Evolutionary conservation across 129 eudicot species (phyloP).

Genomic region (Centella asiatica): DNA sequence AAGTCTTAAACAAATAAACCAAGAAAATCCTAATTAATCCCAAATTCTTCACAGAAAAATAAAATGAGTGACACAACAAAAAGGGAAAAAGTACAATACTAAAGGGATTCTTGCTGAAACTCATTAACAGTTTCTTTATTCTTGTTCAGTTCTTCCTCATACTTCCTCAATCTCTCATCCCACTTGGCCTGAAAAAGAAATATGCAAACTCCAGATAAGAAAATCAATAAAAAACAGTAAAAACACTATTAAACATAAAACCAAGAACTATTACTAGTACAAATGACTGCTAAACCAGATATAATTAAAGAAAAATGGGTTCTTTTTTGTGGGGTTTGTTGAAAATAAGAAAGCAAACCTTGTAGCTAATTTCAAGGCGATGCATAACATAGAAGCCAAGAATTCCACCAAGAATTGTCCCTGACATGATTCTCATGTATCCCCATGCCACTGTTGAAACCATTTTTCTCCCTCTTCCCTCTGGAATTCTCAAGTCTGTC

Average conservation of each 20-base stretch:
- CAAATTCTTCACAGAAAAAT: no score
- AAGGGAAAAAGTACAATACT: no score
- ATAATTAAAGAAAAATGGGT: neutral
- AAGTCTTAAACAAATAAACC: no score
- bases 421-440: slow-evolving; percentile 66
- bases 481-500: no score
- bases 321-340: no score
- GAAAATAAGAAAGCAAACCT: slow-evolving; percentile 30
- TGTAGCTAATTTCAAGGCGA: slow-evolving; percentile 68
- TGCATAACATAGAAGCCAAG: slow-evolving; percentile 85
- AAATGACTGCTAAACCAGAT: no score
- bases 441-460: slow-evolving; percentile 70
- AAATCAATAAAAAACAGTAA: neutral
- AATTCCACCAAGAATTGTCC: slow-evolving; percentile 70
- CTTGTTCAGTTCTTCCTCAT: slow-evolving; percentile 62
- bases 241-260: neutral
- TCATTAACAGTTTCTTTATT: slow-evolving; percentile 34
- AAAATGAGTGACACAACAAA: no score
- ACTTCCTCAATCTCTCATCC: slow-evolving; percentile 81
- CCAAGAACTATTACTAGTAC: no score
- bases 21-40: no score
- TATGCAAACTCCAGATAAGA: neutral
- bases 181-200: slow-evolving; percentile 75
- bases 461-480: slow-evolving; percentile 17
- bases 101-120: no score